Evolutionary conservation across 2,329 filamentous ascomycete species (phyloP), one percentile per base, ranked within the genome.

Genomic region (Aspergillus thermomutatus): DNA sequence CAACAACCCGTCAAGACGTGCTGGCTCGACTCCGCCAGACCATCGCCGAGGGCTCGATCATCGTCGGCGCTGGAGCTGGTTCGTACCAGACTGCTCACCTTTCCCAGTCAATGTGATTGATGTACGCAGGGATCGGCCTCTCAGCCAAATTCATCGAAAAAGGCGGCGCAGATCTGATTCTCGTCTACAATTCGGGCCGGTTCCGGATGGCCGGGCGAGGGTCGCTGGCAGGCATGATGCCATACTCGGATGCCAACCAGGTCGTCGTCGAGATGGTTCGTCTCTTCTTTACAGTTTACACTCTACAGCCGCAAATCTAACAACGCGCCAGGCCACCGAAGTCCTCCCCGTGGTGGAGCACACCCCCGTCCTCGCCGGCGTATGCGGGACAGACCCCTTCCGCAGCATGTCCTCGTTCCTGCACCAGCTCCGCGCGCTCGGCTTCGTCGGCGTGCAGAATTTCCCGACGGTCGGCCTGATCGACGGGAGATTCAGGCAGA

Each of bases 181-280:
- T 89, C 60, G 82, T 90, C 64, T 90, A 90, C 77, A 90, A 90
- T 71, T 87, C 83, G 40, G 87, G 87, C 0, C 82, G 87, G 3
- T 90, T 87, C 68, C 83, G 87, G 9, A 90, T 91, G 88, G 87
- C 87, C 0, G 87, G 88, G 0, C 78, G 84, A 45, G 87, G 87
- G 0, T 89, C 86, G 0, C 72, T 90, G 10, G 87, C 87, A 0
- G 87, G 87, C 0, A 72, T 89, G 50, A 88, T 89, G 85, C 86
- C 87, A 0, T 90, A 88, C 66, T 84, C 85, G 3, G 87, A 89
- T 66, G 87, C 87, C 4, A 89, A 90, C 64, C 82, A 86, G 59
- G 82, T 89, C 2, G 86, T 90, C 0, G 73, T 89, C 0, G 85
- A 88, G 34, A 90, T 90, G 87, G 84, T 81, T 61, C 8, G 7